Conservation (phyloP, 345 rosid species). For the Eucalyptus grandis region DNA sequence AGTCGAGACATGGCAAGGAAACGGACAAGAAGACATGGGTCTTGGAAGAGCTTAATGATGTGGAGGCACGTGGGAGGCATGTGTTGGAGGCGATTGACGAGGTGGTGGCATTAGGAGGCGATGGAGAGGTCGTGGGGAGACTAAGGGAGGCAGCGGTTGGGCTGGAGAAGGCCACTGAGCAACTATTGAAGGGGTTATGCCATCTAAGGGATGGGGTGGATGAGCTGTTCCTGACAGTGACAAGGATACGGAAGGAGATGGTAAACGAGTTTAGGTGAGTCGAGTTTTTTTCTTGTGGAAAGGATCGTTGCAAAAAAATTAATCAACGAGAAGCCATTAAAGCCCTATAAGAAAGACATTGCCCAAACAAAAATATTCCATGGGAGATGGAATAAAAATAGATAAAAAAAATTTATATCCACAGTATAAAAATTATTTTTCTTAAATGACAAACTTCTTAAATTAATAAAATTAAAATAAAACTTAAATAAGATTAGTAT, state of each 20-base stretch:
- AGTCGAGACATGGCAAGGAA: neutral
- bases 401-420: no score
- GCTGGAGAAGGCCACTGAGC: neutral
- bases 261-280: neutral
- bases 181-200: rapidly evolving
- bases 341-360: no score
- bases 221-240: neutral
- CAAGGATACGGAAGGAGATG: neutral
- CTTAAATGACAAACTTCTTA: no score
- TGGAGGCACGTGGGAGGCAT: neutral
- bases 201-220: rapidly evolving
- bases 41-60: neutral
- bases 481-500: no score
- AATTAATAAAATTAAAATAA: no score
- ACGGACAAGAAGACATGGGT: no score
- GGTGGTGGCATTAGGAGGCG: neutral
- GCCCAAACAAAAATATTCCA: no score
- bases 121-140: neutral
- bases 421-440: no score
- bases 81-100: neutral
- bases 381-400: no score
- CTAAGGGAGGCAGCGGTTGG: neutral
- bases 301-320: no score
- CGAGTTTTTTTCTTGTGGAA: no score
- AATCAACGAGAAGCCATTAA: no score